Percentiles rank a stretch among this genome's conserved stretches.
Evolutionary conservation across 257 asterid genomes (phyloP).

Genomic region (Solanum pimpinellifolium): DNA sequence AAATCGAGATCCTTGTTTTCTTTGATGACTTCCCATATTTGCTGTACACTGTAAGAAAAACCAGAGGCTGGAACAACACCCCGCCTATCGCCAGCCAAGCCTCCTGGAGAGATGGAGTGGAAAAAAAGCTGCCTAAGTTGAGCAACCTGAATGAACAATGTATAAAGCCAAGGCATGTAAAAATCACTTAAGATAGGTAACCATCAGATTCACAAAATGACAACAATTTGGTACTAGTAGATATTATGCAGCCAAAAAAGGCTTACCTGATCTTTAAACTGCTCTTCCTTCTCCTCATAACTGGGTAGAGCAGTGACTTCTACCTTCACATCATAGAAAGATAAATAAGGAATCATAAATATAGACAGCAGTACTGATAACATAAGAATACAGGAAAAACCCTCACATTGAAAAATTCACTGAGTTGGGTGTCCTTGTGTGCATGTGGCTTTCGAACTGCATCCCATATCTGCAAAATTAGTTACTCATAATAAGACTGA

Average conservation of each 20-base stretch:
- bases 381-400: not conserved
- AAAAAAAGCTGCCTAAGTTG: slow-evolving; percentile 40
- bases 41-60: slow-evolving; percentile 32
- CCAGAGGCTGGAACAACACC: slow-evolving; percentile 52
- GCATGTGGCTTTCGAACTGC: slow-evolving; percentile 13
- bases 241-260: not conserved
- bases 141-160: slow-evolving; percentile 19
- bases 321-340: slow-evolving; percentile 32
- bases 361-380: not conserved
- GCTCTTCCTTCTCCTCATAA: slow-evolving; percentile 44
- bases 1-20: slow-evolving; percentile 59
- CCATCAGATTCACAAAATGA: not conserved
- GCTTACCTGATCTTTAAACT: slow-evolving; percentile 34
- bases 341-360: slow-evolving; percentile 1
- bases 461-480: slow-evolving; percentile 21
- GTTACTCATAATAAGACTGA: not conserved
- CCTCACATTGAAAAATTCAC: slow-evolving; percentile 22
- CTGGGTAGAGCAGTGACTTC: slow-evolving; percentile 43
- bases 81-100: slow-evolving; percentile 50
- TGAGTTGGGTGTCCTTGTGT: slow-evolving; percentile 17
- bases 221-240: not conserved
- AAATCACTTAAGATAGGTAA: not conserved
- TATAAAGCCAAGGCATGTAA: not conserved
- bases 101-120: slow-evolving; percentile 44
- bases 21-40: slow-evolving; percentile 42